Evolutionary conservation across 2,329 filamentous ascomycete genomes (phyloP).

Genomic region (Fusarium algeriense): DNA sequence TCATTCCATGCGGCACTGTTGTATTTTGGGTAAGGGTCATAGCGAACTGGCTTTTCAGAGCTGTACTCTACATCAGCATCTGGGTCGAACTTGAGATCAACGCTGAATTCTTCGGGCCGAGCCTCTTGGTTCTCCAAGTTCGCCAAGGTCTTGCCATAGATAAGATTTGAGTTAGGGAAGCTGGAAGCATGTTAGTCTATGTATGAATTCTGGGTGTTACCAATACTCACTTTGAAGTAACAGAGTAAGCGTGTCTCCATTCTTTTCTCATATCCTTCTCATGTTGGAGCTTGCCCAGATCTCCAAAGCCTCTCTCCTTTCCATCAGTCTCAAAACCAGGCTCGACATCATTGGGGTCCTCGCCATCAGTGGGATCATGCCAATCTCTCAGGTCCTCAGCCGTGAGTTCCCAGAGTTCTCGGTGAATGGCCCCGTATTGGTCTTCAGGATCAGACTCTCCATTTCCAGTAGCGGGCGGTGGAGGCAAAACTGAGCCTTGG

Average conservation of each 20-base stretch:
- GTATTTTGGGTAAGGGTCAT: conserved; percentile 79
- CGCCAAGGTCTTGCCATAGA: conserved; percentile 69
- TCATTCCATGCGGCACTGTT: conserved; percentile 71
- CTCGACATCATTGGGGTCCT: conserved; percentile 52
- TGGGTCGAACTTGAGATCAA: conserved; percentile 51
- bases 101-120: conserved; percentile 49
- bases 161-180: conserved; percentile 60
- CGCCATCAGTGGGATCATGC: conserved; percentile 52
- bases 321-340: conserved; percentile 55
- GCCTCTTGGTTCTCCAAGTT: conserved; percentile 58
- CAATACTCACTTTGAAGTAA: conserved; percentile 55
- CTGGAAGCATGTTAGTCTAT: conserved; percentile 49
- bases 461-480: conserved; percentile 1
- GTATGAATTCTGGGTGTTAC: conserved; percentile 4
- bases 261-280: conserved; percentile 59
- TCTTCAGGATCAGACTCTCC: conserved; percentile 19
- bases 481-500: conserved; percentile 10
- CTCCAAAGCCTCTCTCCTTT: conserved; percentile 49
- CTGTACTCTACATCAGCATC: conserved; percentile 56
- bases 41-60: conserved; percentile 65
- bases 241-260: conserved; percentile 57
- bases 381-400: conserved; percentile 53
- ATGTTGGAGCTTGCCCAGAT: conserved; percentile 52
- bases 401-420: conserved; percentile 52
- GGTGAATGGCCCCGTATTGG: conserved; percentile 24